These are phyloP conservation scores for Paecilomyces sp. DNA, from an alignment of 2,329 filamentous ascomycete species.

Conservation along the genomic window DNA sequence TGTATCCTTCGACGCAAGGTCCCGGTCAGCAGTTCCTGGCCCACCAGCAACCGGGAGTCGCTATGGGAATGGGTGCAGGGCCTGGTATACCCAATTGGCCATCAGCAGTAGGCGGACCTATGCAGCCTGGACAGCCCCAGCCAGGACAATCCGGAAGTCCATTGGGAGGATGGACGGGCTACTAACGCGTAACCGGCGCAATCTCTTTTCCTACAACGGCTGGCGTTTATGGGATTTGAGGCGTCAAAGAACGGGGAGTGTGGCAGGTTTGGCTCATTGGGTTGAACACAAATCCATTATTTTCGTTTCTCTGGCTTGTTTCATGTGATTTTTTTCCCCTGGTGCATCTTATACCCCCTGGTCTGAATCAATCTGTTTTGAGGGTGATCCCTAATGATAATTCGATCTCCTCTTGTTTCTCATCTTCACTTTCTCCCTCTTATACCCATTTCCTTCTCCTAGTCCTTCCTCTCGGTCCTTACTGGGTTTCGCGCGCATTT, in stretches of 20 bases:
- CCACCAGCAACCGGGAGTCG: slow-evolving; percentile 28
- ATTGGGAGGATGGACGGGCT: slow-evolving; percentile 31
- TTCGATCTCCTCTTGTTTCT: background rate
- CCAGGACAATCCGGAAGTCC: slow-evolving; percentile 30
- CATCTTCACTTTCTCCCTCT: background rate
- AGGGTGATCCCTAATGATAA: slow-evolving; percentile 1
- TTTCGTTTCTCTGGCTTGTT: background rate
- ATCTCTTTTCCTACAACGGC: background rate
- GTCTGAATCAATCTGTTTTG: background rate
- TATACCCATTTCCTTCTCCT: background rate
- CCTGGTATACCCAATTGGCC: slow-evolving; percentile 32
- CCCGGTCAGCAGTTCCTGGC: slow-evolving; percentile 27
- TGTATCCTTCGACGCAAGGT: slow-evolving; percentile 30
- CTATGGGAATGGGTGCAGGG: slow-evolving; percentile 27
- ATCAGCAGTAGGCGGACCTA: slow-evolving; percentile 22
- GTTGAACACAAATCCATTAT: background rate
- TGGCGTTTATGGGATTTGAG: background rate
- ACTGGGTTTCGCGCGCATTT: background rate
- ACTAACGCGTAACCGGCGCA: slow-evolving; percentile 17
- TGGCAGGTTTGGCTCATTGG: background rate
- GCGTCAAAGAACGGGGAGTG: background rate
- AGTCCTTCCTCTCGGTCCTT: background rate
- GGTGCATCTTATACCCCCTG: background rate
- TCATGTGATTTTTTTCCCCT: background rate
- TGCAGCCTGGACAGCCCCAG: slow-evolving; percentile 32